phyloP scores from a whole-genome alignment of 2,329 filamentous ascomycete species.

The Aspergillus sp. region DNA sequence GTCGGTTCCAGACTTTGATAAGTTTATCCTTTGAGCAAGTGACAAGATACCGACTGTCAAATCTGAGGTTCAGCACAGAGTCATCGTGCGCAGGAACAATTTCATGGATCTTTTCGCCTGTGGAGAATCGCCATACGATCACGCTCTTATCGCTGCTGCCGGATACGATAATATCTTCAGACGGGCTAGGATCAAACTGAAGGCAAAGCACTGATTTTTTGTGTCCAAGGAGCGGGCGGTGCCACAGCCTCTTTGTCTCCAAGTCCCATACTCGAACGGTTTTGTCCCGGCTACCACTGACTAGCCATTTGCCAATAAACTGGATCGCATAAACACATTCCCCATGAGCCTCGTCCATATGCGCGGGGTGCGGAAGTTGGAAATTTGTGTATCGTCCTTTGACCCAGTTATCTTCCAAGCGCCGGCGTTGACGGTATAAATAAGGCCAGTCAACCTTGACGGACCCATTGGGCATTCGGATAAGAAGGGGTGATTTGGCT shows the following conservation, averaged over 20 bases:
- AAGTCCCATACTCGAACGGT: conserved; percentile 91
- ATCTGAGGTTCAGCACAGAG: conserved; percentile 90
- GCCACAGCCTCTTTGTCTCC: conserved; percentile 75
- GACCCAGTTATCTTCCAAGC: conserved; percentile 90
- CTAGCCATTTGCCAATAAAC: conserved; percentile 80
- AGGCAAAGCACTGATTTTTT: conserved; percentile 87
- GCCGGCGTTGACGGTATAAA: conserved; percentile 83
- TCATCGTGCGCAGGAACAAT: conserved; percentile 80
- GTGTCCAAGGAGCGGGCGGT: conserved; percentile 76
- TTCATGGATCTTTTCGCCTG: conserved; percentile 78
- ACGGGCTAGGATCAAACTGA: conserved; percentile 87
- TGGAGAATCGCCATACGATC: conserved; percentile 92
- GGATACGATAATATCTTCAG: conserved; percentile 91
- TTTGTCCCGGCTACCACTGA: conserved; percentile 89
- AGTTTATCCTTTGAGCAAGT: conserved; percentile 97
- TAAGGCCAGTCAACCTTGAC: conserved; percentile 85
- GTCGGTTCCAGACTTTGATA: conserved; percentile 94
- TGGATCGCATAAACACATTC: conserved; percentile 97
- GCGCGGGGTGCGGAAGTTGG: conserved; percentile 81
- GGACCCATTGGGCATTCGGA: conserved; percentile 38
- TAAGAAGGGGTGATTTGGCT: conserved; percentile 38
- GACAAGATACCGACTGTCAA: conserved; percentile 87
- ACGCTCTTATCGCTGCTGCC: conserved; percentile 91
- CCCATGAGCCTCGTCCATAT: conserved; percentile 79
- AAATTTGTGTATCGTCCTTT: conserved; percentile 82